Base-by-base conservation (phyloP, 2,329 filamentous ascomycete genomes). In the Leptographium galeiforme region DNA sequence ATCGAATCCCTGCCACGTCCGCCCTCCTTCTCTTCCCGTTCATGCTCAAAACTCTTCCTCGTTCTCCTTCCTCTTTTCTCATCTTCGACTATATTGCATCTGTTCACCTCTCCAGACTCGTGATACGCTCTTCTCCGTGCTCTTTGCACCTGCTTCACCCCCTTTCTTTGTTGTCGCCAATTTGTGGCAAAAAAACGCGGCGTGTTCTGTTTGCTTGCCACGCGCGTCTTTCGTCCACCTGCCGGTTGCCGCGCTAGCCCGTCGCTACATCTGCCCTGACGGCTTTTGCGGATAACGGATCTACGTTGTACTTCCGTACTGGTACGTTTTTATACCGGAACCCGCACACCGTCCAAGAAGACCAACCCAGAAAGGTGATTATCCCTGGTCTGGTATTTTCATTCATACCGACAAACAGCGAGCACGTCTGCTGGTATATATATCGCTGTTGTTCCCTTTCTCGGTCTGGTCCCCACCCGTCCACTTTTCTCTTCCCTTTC, bases 401-500 rank as follows among this genome's bases (percentile, higher is more conserved):
- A 25, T 39, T 40, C 48, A 49, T 25, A 19, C 33, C 33, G 18
- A 19, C 33, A 38, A 48, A 34, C 46, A 38, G 32, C 19, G 34
- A 48, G 19, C 38, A 38, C 19, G 19, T 36, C 48, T 33, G 14
- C 19, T 49, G 48, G 48, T 48, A 38, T 57, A 57, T 55, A 56
- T 56, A 55, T 55, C 25, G 39, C 25, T 39, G 51, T 36, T 54
- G 43, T 55, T 55, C 53, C 51, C 54, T 51, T 55, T 52, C 53
- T 55, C 53, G 32, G 34, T 44, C 25, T 13, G 36, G 53, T 55
- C 53, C 47, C 57, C 55, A 57, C 57, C 48, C 51, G 50, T 53
- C 57, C 57, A 57, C 55, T 57, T 58, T 55, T 58, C 48, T 51
- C 25, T 46, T 36, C 50, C 41, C 41, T 39, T 52, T 43, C 45